Evolutionary conservation across 345 rosid species (phyloP).

Genomic region (Populus tremula): DNA sequence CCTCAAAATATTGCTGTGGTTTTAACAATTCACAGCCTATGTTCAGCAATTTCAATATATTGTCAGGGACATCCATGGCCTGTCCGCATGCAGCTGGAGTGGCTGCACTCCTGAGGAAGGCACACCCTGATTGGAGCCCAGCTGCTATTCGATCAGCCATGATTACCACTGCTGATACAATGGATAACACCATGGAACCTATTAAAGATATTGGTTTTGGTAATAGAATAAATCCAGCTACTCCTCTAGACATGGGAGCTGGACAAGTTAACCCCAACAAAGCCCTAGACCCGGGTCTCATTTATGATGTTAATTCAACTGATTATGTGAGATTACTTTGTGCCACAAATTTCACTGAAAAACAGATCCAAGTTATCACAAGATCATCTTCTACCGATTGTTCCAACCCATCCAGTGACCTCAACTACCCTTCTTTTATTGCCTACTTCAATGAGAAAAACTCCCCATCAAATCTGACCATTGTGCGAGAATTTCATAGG

Average conservation of each 20-base stretch:
- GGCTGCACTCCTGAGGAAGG: conserved; percentile 46
- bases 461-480: neutral
- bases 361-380: conserved; percentile 48
- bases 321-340: conserved; percentile 52
- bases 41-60: conserved; percentile 37
- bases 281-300: conserved; percentile 55
- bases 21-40: conserved; percentile 5
- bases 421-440: conserved; percentile 62
- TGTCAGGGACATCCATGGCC: conserved; percentile 61
- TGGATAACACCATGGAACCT: conserved; percentile 25
- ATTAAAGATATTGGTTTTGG: conserved; percentile 24
- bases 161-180: conserved; percentile 46
- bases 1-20: conserved; percentile 25
- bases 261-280: conserved; percentile 55
- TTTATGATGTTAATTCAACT: conserved; percentile 39
- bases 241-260: conserved; percentile 52
- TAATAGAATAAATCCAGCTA: conserved; percentile 21
- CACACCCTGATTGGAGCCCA: conserved; percentile 55
- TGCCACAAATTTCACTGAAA: conserved; percentile 40
- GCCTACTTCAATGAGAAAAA: conserved; percentile 25
- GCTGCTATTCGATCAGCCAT: conserved; percentile 61
- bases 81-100: conserved; percentile 57
- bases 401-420: conserved; percentile 39
- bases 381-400: conserved; percentile 37
- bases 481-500: conserved; percentile 32